Evolutionary conservation across 805 yeast species (phyloP).

Genomic region (Zygoascus flipseniorum): DNA sequence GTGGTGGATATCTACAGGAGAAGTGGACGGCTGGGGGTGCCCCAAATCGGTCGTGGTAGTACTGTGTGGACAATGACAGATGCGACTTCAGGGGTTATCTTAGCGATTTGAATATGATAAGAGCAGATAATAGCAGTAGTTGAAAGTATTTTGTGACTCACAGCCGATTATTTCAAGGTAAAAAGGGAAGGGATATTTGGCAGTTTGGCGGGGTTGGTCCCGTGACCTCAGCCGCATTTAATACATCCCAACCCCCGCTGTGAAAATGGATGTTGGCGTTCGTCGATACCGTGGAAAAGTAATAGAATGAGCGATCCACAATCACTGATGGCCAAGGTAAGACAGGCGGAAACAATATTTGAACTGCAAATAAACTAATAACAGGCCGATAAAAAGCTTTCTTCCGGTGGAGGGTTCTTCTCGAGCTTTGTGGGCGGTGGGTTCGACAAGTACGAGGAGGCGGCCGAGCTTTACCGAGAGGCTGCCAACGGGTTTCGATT

Average conservation of each 20-base stretch:
- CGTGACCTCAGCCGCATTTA: not conserved
- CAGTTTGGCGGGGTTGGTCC: too few species aligned
- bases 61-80: too few species aligned
- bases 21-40: too few species aligned
- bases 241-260: not conserved
- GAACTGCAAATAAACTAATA: not conserved
- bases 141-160: too few species aligned
- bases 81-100: too few species aligned
- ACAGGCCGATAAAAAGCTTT: slow-evolving; percentile 50
- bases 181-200: too few species aligned
- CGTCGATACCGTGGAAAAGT: too few species aligned
- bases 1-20: too few species aligned
- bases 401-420: slow-evolving; percentile 54
- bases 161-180: too few species aligned
- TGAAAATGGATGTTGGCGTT: not conserved
- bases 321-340: not conserved
- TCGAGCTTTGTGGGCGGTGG: slow-evolving; percentile 46
- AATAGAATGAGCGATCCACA: not conserved
- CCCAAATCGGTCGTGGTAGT: too few species aligned
- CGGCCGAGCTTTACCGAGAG: slow-evolving; percentile 79
- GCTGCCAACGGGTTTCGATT: slow-evolving; percentile 89
- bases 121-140: too few species aligned
- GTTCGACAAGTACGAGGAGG: slow-evolving; percentile 71
- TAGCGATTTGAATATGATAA: too few species aligned
- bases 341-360: not conserved